Base-by-base conservation (phyloP, 148 eudicot genomes). In the Camellia japonica region DNA sequence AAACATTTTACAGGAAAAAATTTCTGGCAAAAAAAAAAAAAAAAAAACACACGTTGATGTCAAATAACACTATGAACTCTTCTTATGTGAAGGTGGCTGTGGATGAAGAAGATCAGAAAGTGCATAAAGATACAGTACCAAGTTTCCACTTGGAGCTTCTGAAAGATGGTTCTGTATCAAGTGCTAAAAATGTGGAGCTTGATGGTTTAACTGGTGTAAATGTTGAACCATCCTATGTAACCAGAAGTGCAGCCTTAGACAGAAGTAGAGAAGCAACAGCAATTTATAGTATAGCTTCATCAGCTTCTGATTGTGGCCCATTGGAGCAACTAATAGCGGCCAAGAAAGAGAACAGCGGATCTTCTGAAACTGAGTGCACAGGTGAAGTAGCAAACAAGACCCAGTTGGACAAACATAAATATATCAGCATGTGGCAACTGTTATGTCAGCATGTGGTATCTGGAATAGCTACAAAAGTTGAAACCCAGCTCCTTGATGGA, bases 371-470 rank as follows among this genome's bases (percentile, higher is more conserved):
- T 8, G 74, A 42, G 20, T 30, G 76, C 42, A 14, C 60, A 20
- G 67, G 9, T 12, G 16, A 60, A 23, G 68, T 70, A 66, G 30
- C 75, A 68, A 12, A 41, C 30, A 65, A 77, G 19, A 63, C 55
- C n/a, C 77, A 75, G 70, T 73, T 72, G 81, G 92, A 86, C 70
- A 87, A 79, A 65, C 86, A 91, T 68, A 92, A 94, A 62, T 78
- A 83, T 44, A 84, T 87, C 68, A 86, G 86, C 75, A 94, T 96
- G 97, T 96, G 99, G 99, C 94, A 89, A 81, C 84, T 91, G 85
- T 86, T 94, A 78, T 91, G 87, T 84, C 93, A 88, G 75, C 97
- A 94, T 68, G 88, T 91, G 47, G 87, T 86, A 79, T 90, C 97
- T 23, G 87, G 78, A 20, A 82, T 85, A 51, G 87, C 69, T 64